These are phyloP conservation scores for Petunia secreta DNA, from an alignment of 257 asterid genomes.

Conservation along the genomic window DNA sequence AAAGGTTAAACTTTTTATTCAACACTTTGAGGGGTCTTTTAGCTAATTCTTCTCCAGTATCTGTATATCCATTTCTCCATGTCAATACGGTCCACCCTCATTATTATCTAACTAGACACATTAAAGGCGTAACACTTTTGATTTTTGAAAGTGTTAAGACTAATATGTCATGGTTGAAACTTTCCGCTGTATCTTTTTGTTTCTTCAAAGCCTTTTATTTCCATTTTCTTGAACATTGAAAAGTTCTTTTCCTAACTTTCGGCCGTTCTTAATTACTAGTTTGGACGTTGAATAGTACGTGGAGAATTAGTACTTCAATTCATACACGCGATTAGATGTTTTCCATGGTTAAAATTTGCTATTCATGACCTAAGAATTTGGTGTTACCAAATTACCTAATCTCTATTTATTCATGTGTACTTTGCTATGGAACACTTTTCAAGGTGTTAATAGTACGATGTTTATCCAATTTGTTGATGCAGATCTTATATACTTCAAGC, in stretches of 20 bases:
- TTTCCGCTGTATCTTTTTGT: neutral
- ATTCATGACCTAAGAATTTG: neutral
- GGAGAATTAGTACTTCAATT: neutral
- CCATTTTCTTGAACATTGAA: neutral
- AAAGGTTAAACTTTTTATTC: too few species aligned
- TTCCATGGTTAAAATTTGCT: neutral
- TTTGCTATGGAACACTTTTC: neutral
- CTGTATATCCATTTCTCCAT: too few species aligned
- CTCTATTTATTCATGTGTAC: neutral
- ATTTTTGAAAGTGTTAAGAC: too few species aligned
- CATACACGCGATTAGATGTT: neutral
- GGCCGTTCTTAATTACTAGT: neutral
- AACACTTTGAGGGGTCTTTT: too few species aligned
- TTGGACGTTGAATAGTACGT: neutral
- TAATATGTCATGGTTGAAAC: too few species aligned
- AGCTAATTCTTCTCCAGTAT: too few species aligned
- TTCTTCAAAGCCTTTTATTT: neutral
- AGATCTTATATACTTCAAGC: too few species aligned
- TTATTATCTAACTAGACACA: too few species aligned
- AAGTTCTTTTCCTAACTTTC: neutral
- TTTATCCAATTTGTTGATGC: neutral
- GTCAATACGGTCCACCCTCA: too few species aligned
- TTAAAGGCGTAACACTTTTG: too few species aligned
- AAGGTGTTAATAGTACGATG: neutral
- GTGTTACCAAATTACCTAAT: neutral